These are phyloP conservation scores for Globisporangium spiculum DNA, from an alignment of 352 stramenopile species.

Conservation along the genomic window DNA sequence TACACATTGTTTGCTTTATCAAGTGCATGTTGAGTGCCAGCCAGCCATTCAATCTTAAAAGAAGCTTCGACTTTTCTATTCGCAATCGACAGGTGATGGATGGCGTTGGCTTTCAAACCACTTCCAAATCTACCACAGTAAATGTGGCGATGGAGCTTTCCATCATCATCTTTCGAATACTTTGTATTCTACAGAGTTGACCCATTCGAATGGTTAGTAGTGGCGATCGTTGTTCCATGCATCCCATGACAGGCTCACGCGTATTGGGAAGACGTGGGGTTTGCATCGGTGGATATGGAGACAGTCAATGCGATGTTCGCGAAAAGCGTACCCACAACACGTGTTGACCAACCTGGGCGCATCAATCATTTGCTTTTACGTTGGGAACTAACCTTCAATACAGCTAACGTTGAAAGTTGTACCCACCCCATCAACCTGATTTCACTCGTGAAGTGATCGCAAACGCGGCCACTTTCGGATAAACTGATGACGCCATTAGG, in stretches of 20 bases:
- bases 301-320: background rate
- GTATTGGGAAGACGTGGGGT: background rate
- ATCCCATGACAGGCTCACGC: no score
- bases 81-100: background rate
- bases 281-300: background rate
- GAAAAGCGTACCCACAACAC: conserved; percentile 3
- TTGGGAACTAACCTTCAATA: background rate
- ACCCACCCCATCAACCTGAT: no score
- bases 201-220: background rate
- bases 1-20: background rate
- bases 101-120: background rate
- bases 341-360: background rate
- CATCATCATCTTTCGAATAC: no score
- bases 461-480: no score
- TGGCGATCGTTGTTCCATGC: background rate
- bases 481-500: no score
- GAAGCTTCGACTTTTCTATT: background rate
- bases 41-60: background rate
- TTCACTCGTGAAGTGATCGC: no score
- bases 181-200: no score
- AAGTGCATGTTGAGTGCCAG: background rate
- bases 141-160: no score
- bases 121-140: no score
- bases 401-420: no score
- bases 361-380: background rate